These are phyloP conservation scores for Suillus subluteus DNA, from an alignment of 768 basidiomycete genomes.

Conservation along the genomic window DNA sequence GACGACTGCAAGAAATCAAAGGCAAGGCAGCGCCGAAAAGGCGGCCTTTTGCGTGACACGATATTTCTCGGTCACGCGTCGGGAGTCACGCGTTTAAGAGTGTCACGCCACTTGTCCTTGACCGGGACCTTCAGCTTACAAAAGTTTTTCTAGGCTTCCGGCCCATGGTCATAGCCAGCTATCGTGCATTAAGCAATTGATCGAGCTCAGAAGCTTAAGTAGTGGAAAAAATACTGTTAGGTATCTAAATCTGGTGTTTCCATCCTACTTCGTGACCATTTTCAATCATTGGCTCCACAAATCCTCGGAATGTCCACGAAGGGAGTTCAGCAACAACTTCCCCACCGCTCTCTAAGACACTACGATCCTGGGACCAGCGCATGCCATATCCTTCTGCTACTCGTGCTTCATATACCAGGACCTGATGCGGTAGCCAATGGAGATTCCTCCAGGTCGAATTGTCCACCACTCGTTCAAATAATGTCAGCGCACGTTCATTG, in stretches of 20 bases:
- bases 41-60: conserved; percentile 6
- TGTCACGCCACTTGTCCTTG: not conserved
- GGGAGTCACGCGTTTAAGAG: conserved; percentile 27
- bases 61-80: conserved; percentile 28
- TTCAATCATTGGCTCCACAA: conserved; percentile 70
- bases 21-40: conserved; percentile 9
- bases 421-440: conserved; percentile 65
- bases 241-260: conserved; percentile 44
- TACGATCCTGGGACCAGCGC: conserved; percentile 62
- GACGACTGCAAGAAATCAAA: conserved; percentile 7
- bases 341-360: conserved; percentile 19
- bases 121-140: not conserved
- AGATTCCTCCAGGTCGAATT: conserved; percentile 63
- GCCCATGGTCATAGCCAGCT: not conserved
- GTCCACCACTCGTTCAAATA: conserved; percentile 59
- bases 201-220: not conserved
- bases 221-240: too few relatives aligned
- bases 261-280: conserved; percentile 67
- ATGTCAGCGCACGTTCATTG: conserved; percentile 51
- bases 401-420: conserved; percentile 65
- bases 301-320: conserved; percentile 63
- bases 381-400: conserved; percentile 67
- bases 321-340: conserved; percentile 11
- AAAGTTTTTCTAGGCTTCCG: not conserved
- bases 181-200: not conserved